phyloP scores from a whole-genome alignment of 768 basidiomycete species.

The Ramaria sp. region DNA sequence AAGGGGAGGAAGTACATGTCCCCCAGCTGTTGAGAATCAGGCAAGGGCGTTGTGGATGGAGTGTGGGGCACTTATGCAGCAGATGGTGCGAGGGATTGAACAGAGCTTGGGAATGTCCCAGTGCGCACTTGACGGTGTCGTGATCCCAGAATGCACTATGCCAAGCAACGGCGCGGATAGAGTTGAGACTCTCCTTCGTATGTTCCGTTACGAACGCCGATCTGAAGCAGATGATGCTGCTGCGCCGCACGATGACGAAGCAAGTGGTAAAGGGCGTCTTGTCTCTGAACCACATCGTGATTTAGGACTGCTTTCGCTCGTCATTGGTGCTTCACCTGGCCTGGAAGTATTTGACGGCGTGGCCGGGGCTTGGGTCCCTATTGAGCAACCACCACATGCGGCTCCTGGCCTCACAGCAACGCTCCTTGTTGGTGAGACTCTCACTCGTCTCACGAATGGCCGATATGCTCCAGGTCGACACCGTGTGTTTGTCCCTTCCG shows the following conservation, averaged over 20 bases:
- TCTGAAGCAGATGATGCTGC: conserved; percentile 1
- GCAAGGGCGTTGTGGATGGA: conserved; percentile 7
- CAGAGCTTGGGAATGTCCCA: conserved; percentile 7
- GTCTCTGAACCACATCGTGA: conserved; percentile 13
- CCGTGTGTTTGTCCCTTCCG: conserved; percentile 12
- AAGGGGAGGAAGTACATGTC: conserved; percentile 2
- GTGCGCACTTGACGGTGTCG: conserved; percentile 2
- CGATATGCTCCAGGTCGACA: conserved; percentile 12
- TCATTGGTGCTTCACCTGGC: conserved; percentile 13
- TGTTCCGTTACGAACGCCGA: conserved; percentile 14
- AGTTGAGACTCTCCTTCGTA: conserved; percentile 11
- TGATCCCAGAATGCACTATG: conserved; percentile 4
- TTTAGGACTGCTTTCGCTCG: conserved; percentile 13
- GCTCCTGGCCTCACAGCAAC: conserved; percentile 11
- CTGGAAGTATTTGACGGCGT: conserved; percentile 11
- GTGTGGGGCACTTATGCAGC: conserved; percentile 9
- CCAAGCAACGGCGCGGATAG: conserved; percentile 5
- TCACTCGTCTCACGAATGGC: conserved; percentile 11
- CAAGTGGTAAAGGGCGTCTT: conserved; percentile 6
- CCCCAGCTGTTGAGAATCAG: neutral
- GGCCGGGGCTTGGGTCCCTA: conserved; percentile 8
- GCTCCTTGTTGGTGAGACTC: conserved; percentile 13
- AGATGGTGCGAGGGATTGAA: conserved; percentile 10
- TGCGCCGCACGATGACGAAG: neutral
- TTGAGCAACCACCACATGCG: conserved; percentile 10